Percentiles rank a stretch among this genome's conserved stretches.
Evolutionary conservation across 129 eudicot species (phyloP).

Genomic region (Flaveria brownii): DNA sequence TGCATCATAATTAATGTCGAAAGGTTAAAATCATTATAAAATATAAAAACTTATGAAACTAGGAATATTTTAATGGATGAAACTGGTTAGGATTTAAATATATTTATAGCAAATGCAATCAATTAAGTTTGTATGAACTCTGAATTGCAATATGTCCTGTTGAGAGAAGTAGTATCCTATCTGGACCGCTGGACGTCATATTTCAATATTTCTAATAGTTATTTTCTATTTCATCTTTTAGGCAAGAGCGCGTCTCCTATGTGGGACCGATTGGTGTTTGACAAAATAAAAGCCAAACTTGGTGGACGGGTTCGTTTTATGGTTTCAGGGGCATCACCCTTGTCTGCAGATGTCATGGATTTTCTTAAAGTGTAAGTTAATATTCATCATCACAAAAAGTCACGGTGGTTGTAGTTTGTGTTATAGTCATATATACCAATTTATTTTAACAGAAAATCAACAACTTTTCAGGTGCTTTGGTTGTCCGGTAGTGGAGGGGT

Average conservation of each 20-base stretch:
- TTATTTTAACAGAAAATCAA: conserved; percentile 4
- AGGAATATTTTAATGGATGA: background rate
- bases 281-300: conserved; percentile 70
- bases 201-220: conserved; percentile 2
- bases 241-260: conserved; percentile 78
- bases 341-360: conserved; percentile 86
- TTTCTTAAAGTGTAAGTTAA: conserved; percentile 73
- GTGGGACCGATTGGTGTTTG: conserved; percentile 83
- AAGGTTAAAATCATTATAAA: background rate
- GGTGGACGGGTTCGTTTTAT: conserved; percentile 87
- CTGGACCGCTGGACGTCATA: background rate
- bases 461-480: conserved; percentile 72
- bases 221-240: conserved; percentile 26
- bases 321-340: conserved; percentile 83
- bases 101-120: background rate
- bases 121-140: background rate
- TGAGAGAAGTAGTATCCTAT: background rate
- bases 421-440: background rate
- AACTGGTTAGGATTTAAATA: background rate
- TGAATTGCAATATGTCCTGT: too few species aligned
- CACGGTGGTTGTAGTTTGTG: background rate
- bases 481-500: conserved; percentile 64
- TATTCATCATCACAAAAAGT: conserved; percentile 5
- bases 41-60: background rate
- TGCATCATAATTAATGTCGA: background rate